A percentile compares a stretch with the other conserved stretches of the same genome.
phyloP scores from a whole-genome alignment of 2,329 filamentous ascomycete genomes.

The Aspergillus fructus region DNA sequence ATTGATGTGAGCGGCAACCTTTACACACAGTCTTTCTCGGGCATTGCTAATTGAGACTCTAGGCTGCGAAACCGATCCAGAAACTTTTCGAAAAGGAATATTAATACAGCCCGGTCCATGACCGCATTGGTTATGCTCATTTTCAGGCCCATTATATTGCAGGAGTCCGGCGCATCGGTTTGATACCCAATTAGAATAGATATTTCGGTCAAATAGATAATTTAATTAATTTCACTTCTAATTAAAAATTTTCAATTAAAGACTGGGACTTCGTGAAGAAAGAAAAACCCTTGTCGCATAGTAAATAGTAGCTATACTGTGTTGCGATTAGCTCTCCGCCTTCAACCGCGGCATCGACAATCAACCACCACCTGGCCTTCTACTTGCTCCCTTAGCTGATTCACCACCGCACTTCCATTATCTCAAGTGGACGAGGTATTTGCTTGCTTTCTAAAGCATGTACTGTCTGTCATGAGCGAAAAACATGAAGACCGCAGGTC shows the following conservation, averaged over 20 bases:
- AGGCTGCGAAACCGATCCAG: conserved; percentile 87
- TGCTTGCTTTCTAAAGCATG: conserved; percentile 27
- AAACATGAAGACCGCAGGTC: conserved; percentile 34
- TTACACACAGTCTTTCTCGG: neutral
- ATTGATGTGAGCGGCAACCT: conserved; percentile 66
- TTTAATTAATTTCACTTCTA: neutral
- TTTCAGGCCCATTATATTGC: neutral
- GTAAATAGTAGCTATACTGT: neutral
- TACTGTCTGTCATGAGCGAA: conserved; percentile 31
- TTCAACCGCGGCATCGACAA: conserved; percentile 9
- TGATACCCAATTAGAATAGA: conserved; percentile 15
- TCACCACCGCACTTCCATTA: conserved; percentile 1
- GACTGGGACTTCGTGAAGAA: too few species aligned
- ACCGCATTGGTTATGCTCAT: conserved; percentile 15
- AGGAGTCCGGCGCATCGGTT: conserved; percentile 14
- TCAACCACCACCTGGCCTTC: conserved; percentile 17
- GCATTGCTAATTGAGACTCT: conserved; percentile 19
- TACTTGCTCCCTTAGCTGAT: neutral
- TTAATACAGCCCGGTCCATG: conserved; percentile 18
- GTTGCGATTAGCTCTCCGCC: conserved; percentile 8
- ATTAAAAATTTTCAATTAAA: neutral
- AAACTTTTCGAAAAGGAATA: conserved; percentile 77
- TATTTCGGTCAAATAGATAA: neutral
- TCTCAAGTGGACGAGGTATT: neutral
- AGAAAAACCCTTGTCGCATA: too few species aligned